phyloP scores from a whole-genome alignment of 2,329 filamentous ascomycete species.

The Fusarium graminum region DNA sequence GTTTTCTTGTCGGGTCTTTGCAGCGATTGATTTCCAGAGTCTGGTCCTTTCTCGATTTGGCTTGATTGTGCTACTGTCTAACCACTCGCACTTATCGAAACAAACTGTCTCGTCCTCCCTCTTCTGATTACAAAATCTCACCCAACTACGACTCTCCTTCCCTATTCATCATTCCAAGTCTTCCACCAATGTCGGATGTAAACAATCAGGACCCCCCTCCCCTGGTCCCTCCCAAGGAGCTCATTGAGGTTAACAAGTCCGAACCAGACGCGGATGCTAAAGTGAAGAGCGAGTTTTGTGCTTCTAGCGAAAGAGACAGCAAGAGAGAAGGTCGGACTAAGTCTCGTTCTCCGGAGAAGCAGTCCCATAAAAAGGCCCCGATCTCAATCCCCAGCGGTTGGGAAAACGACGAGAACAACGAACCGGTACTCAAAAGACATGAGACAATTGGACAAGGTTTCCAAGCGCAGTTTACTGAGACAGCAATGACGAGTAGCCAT shows the following conservation, averaged over 20 bases:
- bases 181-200: conserved; percentile 27
- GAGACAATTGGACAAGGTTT: conserved; percentile 12
- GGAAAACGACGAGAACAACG: conserved; percentile 8
- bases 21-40: not conserved
- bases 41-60: not conserved
- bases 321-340: conserved; percentile 19
- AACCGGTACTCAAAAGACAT: conserved; percentile 17
- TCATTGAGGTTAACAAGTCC: conserved; percentile 7
- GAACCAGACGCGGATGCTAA: not conserved
- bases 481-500: conserved; percentile 10
- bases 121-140: not conserved
- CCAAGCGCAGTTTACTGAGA: not conserved
- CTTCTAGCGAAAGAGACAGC: conserved; percentile 14
- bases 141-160: not conserved
- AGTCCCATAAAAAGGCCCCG: conserved; percentile 28
- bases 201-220: conserved; percentile 25
- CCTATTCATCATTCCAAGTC: not conserved
- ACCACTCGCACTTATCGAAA: conserved; percentile 6
- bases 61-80: conserved; percentile 2
- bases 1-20: not conserved
- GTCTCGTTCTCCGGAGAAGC: conserved; percentile 34
- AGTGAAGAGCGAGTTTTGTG: not conserved
- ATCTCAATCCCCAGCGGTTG: conserved; percentile 24
- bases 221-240: conserved; percentile 35
- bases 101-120: not conserved